Conservation (phyloP, 2,329 filamentous ascomycete species). For the Aureobasidium zeae region DNA sequence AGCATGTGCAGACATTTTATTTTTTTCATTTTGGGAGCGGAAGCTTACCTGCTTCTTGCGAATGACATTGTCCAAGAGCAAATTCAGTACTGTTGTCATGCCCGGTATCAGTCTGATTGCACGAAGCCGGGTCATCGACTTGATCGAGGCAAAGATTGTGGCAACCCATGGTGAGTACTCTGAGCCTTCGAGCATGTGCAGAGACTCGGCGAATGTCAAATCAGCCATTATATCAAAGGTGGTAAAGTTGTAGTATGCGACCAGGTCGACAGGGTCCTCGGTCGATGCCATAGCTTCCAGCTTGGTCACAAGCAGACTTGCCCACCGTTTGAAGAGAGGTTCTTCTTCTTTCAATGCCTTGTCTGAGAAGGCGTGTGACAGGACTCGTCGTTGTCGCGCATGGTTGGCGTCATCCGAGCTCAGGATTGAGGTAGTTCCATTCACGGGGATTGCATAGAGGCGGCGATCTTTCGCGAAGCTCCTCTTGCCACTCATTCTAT, state of each 20-base stretch:
- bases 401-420: slow-evolving; percentile 32
- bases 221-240: slow-evolving; percentile 24
- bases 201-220: slow-evolving; percentile 27
- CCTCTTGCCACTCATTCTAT: slow-evolving; percentile 8
- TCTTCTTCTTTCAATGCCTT: slow-evolving; percentile 34
- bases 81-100: slow-evolving; percentile 1
- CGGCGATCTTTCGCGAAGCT: slow-evolving; percentile 24
- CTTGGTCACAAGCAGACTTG: slow-evolving; percentile 32
- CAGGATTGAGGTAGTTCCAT: slow-evolving; percentile 10
- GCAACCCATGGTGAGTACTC: slow-evolving; percentile 18
- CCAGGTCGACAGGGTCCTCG: slow-evolving; percentile 23
- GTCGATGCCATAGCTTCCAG: slow-evolving; percentile 30
- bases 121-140: slow-evolving; percentile 14
- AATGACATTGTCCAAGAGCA: background rate
- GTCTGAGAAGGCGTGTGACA: slow-evolving; percentile 35
- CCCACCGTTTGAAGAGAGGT: slow-evolving; percentile 32
- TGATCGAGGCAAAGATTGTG: slow-evolving; percentile 17
- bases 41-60: slow-evolving; percentile 13
- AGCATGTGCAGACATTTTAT: no score
- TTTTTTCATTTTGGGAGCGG: no score
- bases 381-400: slow-evolving; percentile 30
- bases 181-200: slow-evolving; percentile 25
- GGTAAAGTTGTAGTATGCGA: slow-evolving; percentile 25
- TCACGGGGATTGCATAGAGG: slow-evolving; percentile 18
- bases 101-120: slow-evolving; percentile 12